phyloP scores from a whole-genome alignment of 305 asterid genomes.

The Fraxinus baroniana region DNA sequence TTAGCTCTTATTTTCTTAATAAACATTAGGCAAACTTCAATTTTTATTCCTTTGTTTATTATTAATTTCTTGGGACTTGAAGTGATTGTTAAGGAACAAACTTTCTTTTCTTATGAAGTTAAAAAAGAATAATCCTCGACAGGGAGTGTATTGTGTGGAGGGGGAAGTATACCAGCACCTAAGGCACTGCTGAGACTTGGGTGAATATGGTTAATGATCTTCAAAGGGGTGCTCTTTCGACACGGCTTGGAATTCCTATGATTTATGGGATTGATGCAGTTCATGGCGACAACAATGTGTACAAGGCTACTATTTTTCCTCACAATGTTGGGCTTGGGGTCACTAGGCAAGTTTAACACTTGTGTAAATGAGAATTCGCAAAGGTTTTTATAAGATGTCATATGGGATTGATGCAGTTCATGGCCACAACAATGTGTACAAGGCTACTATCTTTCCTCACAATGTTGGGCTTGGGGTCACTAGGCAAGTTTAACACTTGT shows the following conservation, averaged over 20 bases:
- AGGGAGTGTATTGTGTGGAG: constrained; percentile 65
- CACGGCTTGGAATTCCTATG: constrained; percentile 57
- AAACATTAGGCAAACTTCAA: background rate
- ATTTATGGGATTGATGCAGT: constrained; percentile 56
- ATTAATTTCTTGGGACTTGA: background rate
- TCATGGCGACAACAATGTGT: constrained; percentile 52
- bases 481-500: constrained; percentile 36
- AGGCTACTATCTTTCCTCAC: constrained; percentile 60
- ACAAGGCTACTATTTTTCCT: constrained; percentile 57
- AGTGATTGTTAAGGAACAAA: background rate
- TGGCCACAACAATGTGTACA: constrained; percentile 48
- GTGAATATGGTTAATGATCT: constrained; percentile 49
- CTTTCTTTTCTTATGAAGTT: background rate
- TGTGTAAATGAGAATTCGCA: background rate
- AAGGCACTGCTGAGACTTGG: constrained; percentile 56
- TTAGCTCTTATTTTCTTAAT: background rate
- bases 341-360: constrained; percentile 46
- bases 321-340: constrained; percentile 63
- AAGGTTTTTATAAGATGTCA: background rate
- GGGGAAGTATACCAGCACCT: constrained; percentile 54
- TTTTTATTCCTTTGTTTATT: background rate
- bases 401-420: too few species aligned
- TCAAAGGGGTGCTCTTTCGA: constrained; percentile 52
- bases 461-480: constrained; percentile 63
- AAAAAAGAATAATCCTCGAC: background rate